Conservation (phyloP, 2,329 filamentous ascomycete genomes). For the Colletotrichum tropicale region DNA sequence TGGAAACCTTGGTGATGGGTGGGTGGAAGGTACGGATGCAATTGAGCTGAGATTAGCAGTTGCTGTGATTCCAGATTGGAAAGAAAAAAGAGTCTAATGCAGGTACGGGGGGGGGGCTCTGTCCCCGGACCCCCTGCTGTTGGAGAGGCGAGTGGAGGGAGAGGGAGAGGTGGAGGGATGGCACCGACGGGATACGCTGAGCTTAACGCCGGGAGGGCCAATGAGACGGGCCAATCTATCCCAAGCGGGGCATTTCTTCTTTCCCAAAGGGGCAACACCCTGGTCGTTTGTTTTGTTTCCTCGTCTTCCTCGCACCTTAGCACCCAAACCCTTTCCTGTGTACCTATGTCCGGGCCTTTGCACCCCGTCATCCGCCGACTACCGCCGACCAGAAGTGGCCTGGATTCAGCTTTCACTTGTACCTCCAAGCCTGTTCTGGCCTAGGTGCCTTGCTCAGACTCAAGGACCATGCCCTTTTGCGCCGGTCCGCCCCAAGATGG, state of each 20-base stretch:
- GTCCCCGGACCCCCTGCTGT: background rate
- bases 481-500: background rate
- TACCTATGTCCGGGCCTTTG: background rate
- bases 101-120: conserved; percentile 4
- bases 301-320: background rate
- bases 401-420: background rate
- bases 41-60: background rate
- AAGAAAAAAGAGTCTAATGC: background rate
- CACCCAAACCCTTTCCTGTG: background rate
- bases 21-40: background rate
- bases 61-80: background rate
- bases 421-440: background rate
- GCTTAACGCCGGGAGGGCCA: background rate
- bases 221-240: background rate
- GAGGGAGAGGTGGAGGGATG: background rate
- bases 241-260: background rate
- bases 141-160: background rate
- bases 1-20: background rate
- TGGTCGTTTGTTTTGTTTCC: conserved; percentile 6
- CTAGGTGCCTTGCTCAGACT: background rate
- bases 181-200: background rate
- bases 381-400: background rate
- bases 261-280: background rate
- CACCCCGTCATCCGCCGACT: conserved; percentile 3
- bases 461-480: background rate